Percentiles rank a stretch among this genome's conserved stretches.
phyloP scores from a whole-genome alignment of 352 stramenopile genomes.

The Nothophytophthora sp. region DNA sequence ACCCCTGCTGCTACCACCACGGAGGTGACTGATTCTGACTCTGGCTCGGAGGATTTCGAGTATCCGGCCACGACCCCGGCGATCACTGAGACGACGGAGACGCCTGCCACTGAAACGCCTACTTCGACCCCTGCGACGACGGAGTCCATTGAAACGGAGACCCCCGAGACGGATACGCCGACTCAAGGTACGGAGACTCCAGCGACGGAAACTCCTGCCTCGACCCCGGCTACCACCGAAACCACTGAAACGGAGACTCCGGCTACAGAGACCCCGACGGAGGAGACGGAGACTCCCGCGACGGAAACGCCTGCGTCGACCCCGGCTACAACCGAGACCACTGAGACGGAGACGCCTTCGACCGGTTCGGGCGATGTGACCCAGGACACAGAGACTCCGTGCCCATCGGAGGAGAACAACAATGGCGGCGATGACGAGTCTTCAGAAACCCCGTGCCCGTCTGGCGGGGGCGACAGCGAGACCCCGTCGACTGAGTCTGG shows the following conservation, averaged over 20 bases:
- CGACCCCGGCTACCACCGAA: slow-evolving; percentile 4
- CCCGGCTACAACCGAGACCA: slow-evolving; percentile 3
- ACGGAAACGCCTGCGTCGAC: slow-evolving; percentile 7
- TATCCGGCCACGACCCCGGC: neutral
- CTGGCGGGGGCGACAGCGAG: no score
- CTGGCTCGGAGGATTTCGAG: slow-evolving; percentile 7
- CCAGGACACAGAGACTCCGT: no score
- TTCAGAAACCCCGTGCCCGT: no score
- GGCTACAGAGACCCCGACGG: slow-evolving; percentile 6
- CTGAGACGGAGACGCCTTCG: slow-evolving; percentile 18
- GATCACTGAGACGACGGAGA: slow-evolving; percentile 1
- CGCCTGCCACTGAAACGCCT: slow-evolving; percentile 2
- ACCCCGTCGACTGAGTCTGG: no score
- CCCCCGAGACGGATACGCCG: neutral
- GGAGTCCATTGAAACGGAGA: neutral
- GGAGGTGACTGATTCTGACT: neutral
- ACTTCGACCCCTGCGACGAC: neutral
- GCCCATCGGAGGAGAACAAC: no score
- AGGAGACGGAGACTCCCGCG: slow-evolving; percentile 13
- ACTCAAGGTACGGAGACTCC: slow-evolving; percentile 4
- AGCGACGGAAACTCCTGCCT: slow-evolving; percentile 1
- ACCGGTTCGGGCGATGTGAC: no score
- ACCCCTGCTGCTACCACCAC: slow-evolving; percentile 6
- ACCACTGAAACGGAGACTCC: slow-evolving; percentile 6
- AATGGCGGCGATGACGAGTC: no score